Evolutionary conservation across 2,329 filamentous ascomycete genomes (phyloP), one percentile per base, ranked within the genome.

Genomic region (Aspergillus hortae): DNA sequence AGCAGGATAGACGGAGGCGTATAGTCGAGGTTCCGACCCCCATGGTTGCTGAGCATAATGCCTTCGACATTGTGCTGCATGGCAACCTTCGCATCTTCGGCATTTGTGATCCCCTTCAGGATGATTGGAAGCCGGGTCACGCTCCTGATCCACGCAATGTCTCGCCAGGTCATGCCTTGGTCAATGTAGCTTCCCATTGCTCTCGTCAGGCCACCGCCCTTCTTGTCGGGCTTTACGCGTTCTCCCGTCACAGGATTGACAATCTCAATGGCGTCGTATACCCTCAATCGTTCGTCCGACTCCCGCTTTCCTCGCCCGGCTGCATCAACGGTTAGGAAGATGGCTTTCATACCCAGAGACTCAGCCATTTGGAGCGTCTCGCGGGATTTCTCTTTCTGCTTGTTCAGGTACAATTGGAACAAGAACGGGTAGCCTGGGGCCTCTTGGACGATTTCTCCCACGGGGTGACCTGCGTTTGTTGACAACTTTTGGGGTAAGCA

Each of bases 331-430:
- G 92, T 96, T 48, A 96, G 77, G 55, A 85, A 86, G 59, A 97
- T 80, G 69, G 91, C 95, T 68, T 92, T 94, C 75, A 87, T 88
- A 56, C 78, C 78, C 45, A 90, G 78, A 58, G 79, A 79, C 66
- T 88, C 84, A 68, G 96, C 87, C 89, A 81, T 49, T 78, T 12
- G 79, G 45, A 95, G 77, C 80, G 94, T 90, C 3, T 83, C 84
- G 63, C 88, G 84, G 66, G 85, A 92, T 78, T 92, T 95, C 55
- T 80, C 77, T 30, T 89, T 81, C 59, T 92, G 86, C 38, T 80
- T 88, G 68, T 96, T 90, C 32, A 96, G 88, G 72, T 96, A 96
- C n/a, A 97, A 75, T 74, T 97, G 92, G 89, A 90, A 96, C 11
- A 92, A 91, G 67, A 96, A 95, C 0, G 89, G 74, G 67, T 95